phyloP scores from a whole-genome alignment of 1,284 basidiomycete species.

The Ceratobasidium sp. region DNA sequence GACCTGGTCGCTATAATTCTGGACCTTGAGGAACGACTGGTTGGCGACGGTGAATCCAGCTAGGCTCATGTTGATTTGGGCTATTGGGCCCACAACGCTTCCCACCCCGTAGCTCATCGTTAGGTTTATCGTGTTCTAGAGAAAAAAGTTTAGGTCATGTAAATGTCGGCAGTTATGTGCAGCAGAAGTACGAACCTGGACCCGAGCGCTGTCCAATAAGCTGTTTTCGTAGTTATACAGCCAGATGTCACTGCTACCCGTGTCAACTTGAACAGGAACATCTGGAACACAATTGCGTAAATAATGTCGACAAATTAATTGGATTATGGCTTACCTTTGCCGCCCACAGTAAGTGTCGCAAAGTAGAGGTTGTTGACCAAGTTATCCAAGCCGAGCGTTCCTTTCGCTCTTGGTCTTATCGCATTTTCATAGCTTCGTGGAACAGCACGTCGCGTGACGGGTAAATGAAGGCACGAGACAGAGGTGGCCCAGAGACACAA shows the following conservation, averaged over 20 bases:
- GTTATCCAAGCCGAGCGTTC: neutral
- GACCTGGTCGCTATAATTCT: no score
- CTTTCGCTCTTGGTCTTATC: neutral
- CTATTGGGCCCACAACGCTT: neutral
- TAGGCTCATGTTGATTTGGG: neutral
- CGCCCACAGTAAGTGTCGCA: neutral
- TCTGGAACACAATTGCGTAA: neutral
- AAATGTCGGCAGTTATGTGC: no score
- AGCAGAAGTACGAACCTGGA: neutral
- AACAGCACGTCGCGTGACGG: neutral
- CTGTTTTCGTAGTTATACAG: neutral
- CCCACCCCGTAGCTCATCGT: neutral
- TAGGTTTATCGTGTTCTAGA: neutral
- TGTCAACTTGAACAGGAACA: slow-evolving; percentile 7
- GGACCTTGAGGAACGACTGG: slow-evolving; percentile 3
- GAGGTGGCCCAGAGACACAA: neutral
- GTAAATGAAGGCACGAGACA: neutral
- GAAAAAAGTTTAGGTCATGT: no score
- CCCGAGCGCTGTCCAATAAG: neutral
- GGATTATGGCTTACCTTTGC: neutral
- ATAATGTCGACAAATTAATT: neutral
- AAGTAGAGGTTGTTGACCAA: neutral
- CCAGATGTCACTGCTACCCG: slow-evolving; percentile 1
- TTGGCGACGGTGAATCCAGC: slow-evolving; percentile 6
- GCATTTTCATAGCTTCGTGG: no score